Percentiles rank a stretch among this genome's conserved stretches.
Evolutionary conservation across 1,139 yeast species (phyloP).

Genomic region (Magnusiomyces paraingens): DNA sequence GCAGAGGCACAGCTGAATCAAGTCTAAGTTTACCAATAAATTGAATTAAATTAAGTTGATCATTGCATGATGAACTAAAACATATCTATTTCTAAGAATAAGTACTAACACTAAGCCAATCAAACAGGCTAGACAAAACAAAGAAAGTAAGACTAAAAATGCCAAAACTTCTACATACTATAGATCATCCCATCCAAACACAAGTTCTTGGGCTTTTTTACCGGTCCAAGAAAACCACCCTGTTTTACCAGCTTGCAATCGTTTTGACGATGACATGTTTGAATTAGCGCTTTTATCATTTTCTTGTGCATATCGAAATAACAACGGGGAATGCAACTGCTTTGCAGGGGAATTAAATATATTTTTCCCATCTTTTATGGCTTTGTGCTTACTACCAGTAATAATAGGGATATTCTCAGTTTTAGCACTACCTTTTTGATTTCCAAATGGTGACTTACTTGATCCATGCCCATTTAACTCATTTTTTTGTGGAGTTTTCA

Average conservation of each 20-base stretch:
- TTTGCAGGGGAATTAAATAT: conserved; percentile 23
- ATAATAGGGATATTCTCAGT: conserved; percentile 29
- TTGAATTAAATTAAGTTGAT: no score
- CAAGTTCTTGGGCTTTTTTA: conserved; percentile 33
- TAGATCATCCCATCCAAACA: conserved; percentile 54
- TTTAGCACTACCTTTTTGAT: conserved; percentile 15
- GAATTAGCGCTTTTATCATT: background rate
- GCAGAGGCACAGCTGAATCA: background rate
- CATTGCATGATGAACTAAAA: no score
- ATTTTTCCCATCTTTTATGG: conserved; percentile 25
- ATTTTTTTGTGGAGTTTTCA: background rate
- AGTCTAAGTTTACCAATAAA: background rate
- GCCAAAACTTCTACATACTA: conserved; percentile 18
- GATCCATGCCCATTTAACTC: background rate
- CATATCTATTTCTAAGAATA: no score
- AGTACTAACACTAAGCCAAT: background rate
- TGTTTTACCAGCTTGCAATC: conserved; percentile 16
- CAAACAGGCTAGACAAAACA: no score
- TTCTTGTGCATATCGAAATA: conserved; percentile 6
- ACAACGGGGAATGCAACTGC: conserved; percentile 16
- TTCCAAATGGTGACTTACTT: background rate
- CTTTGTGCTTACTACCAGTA: conserved; percentile 21
- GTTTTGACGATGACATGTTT: conserved; percentile 1
- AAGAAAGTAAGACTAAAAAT: background rate
- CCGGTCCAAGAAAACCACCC: conserved; percentile 35